These are phyloP conservation scores for Vaccinium myrtillus DNA, from an alignment of 148 eudicot genomes.

Conservation along the genomic window DNA sequence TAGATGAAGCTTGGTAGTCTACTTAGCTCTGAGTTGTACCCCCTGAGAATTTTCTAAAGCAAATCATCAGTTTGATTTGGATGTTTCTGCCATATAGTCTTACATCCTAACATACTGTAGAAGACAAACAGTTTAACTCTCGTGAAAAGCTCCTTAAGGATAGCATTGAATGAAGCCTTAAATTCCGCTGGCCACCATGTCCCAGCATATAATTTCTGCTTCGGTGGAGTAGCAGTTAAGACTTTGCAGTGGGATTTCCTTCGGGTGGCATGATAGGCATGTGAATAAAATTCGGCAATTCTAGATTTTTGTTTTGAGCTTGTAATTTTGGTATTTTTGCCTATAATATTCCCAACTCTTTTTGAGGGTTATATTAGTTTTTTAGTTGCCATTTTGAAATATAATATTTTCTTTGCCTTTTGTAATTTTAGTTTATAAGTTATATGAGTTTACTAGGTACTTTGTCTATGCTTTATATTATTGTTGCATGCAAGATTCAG, in stretches of 20 bases:
- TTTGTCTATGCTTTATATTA: slow-evolving; percentile 2
- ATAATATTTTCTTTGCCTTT: neutral
- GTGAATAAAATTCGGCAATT: neutral
- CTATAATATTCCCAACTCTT: neutral
- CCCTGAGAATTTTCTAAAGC: neutral
- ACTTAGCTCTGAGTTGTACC: neutral
- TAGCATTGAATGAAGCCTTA: neutral
- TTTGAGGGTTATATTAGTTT: neutral
- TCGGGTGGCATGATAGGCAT: neutral
- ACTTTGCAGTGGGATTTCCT: neutral
- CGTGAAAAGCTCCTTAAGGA: neutral
- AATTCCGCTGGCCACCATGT: neutral
- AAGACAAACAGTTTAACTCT: neutral
- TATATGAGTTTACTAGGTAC: neutral
- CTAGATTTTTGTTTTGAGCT: neutral
- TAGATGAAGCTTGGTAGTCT: neutral
- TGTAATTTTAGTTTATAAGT: neutral
- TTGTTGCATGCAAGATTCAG: neutral
- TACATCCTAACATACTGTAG: neutral
- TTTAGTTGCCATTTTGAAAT: neutral
- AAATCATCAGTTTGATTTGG: slow-evolving; percentile 3
- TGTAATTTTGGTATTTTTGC: neutral
- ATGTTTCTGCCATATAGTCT: neutral
- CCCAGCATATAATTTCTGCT: neutral
- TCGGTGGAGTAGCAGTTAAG: neutral